phyloP scores from a whole-genome alignment of 1,139 yeast species.

The Nakaseomyces bracarensis region DNA sequence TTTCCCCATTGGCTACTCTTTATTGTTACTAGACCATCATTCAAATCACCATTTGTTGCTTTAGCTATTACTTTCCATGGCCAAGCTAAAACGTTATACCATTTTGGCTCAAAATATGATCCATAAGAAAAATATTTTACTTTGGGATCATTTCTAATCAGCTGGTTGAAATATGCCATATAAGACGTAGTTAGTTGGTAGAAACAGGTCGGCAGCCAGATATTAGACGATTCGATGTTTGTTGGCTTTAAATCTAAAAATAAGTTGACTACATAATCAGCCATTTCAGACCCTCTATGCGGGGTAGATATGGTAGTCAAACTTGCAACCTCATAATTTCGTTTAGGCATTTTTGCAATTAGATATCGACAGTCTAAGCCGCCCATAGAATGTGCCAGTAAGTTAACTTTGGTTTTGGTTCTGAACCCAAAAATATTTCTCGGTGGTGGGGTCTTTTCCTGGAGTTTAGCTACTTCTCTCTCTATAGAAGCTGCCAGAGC shows the following conservation, averaged over 20 bases:
- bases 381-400: slow-evolving; percentile 94
- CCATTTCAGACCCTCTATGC: slow-evolving; percentile 78
- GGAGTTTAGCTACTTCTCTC: slow-evolving; percentile 35
- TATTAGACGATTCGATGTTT: slow-evolving; percentile 10
- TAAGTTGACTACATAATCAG: slow-evolving; percentile 52
- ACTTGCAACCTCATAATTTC: slow-evolving; percentile 52
- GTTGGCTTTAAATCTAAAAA: slow-evolving; percentile 19
- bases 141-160: slow-evolving; percentile 45
- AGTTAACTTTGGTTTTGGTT: slow-evolving; percentile 44
- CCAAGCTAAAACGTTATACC: slow-evolving; percentile 52
- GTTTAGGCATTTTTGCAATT: slow-evolving; percentile 45
- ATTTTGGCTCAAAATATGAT: slow-evolving; percentile 55
- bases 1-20: slow-evolving; percentile 76
- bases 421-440: slow-evolving; percentile 10
- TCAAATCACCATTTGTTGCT: slow-evolving; percentile 42
- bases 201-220: slow-evolving; percentile 42
- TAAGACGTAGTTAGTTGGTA: slow-evolving; percentile 53
- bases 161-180: slow-evolving; percentile 47
- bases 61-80: slow-evolving; percentile 54
- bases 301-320: slow-evolving; percentile 84
- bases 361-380: slow-evolving; percentile 78
- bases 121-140: slow-evolving; percentile 81
- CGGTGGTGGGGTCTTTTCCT: slow-evolving; percentile 22
- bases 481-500: slow-evolving; percentile 47
- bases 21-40: slow-evolving; percentile 83